Base-by-base conservation (phyloP, 2,329 filamentous ascomycete genomes). In the Blumeriella jaapii region DNA sequence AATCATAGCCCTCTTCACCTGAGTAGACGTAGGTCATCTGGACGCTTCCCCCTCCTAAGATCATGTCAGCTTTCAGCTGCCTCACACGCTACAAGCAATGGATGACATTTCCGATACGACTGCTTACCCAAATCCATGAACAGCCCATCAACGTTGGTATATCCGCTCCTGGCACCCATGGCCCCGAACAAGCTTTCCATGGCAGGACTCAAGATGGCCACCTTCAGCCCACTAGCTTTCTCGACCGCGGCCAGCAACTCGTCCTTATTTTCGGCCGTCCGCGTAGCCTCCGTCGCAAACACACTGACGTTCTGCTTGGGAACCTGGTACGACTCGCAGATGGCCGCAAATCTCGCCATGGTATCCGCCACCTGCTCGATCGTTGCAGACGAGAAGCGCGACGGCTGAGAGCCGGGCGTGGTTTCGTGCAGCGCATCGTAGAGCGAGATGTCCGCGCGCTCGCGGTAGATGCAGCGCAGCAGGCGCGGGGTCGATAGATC, bases 201-300 rank as follows among this genome's bases (percentile, higher is more conserved):
- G 45, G 77, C 72, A 35, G 87, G 87, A 1, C 78, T 70, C 9
- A 94, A 63, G 42, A 94, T 66, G 31, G 73, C 68, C 1, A 93
- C 81, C 1, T 65, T 63, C 60, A 86, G 76, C 1, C 76, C 81
- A 0, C 77, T 78, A 2, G 63, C 62, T 2, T 64, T 55, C 27
- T 67, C 63, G 44, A 95, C 87, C 19, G 68, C 66, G 0, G 61
- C 55, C 2, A 82, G 65, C 59, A 91, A 84, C 1, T 74, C 69
- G 13, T 63, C 63, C 0, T 78, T 75, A 52, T 95, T 95, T 39
- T 70, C 59, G 5, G 87, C 84, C 15, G 76, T 82, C 28, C 87
- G 75, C 55, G 87, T 91, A 3, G 87, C 87, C 58, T 94, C 87
- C 0, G 87, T 95, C 13, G 86, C 87, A 26, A 95, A 72, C 7